A percentile compares a stretch with the other conserved stretches of the same genome.
Evolutionary conservation across 768 basidiomycete genomes (phyloP).

Genomic region (Glaciozyma martinii): DNA sequence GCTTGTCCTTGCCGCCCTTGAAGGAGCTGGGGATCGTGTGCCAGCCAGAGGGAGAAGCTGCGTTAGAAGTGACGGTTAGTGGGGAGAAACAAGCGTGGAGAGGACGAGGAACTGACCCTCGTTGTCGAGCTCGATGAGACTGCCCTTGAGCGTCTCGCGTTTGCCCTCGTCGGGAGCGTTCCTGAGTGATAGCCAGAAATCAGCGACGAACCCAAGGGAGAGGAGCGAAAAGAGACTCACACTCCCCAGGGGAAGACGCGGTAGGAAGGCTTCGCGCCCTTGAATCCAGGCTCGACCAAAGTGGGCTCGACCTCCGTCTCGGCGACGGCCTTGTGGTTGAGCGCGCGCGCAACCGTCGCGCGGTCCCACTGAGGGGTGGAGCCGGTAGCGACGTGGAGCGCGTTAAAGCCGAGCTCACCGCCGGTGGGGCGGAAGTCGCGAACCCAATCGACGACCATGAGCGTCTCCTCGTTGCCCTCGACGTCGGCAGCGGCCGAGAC

Average conservation of each 20-base stretch:
- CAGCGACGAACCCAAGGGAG: neutral
- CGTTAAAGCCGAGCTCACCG: conserved; percentile 34
- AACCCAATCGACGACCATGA: conserved; percentile 92
- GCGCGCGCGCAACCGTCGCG: too few relatives aligned
- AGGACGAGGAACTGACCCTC: conserved; percentile 50
- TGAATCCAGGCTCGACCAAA: neutral
- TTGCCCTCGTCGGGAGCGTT: conserved; percentile 33
- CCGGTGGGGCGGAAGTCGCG: conserved; percentile 51
- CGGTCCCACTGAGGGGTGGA: neutral
- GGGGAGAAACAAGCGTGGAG: neutral
- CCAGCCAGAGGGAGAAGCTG: conserved; percentile 66
- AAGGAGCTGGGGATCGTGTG: conserved; percentile 61
- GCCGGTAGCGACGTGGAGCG: neutral
- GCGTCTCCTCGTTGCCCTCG: conserved; percentile 30
- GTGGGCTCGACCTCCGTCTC: neutral
- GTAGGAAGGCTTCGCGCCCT: conserved; percentile 31
- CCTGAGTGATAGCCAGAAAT: neutral
- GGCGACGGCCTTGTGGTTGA: neutral
- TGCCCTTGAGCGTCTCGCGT: conserved; percentile 16
- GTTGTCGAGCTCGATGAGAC: conserved; percentile 45
- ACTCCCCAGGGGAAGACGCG: conserved; percentile 41
- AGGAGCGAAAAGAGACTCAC: conserved; percentile 11
- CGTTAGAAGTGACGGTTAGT: neutral
- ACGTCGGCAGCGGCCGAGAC: conserved; percentile 68
- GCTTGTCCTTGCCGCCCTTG: conserved; percentile 32